These are phyloP conservation scores for Guyanaporus albipodus DNA, from an alignment of 768 basidiomycete genomes.

Conservation along the genomic window DNA sequence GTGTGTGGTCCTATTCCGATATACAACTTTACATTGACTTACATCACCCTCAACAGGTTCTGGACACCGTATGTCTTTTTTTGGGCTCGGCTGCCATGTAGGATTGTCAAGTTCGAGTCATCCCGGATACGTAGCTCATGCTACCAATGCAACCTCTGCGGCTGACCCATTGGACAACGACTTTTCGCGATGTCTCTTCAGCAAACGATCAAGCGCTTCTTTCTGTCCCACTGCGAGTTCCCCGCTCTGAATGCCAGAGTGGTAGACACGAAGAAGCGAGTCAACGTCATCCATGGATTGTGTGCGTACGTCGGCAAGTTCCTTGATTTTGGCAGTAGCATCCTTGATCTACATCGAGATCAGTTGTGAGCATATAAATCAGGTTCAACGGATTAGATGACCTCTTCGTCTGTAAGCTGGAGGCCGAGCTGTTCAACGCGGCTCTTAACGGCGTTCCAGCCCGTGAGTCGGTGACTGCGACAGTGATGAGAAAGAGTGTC, in stretches of 20 bases:
- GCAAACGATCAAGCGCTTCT: slow-evolving; percentile 81
- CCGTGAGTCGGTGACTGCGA: slow-evolving; percentile 83
- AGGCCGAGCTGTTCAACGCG: slow-evolving; percentile 97
- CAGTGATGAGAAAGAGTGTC: slow-evolving; percentile 3
- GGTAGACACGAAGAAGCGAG: slow-evolving; percentile 91
- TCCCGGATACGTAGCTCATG: slow-evolving; percentile 3
- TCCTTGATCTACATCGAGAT: slow-evolving; percentile 74
- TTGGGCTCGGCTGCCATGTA: slow-evolving; percentile 1
- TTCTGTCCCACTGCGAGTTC: slow-evolving; percentile 93
- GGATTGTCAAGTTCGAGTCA: neutral
- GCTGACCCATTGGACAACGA: slow-evolving; percentile 7
- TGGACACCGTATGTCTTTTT: slow-evolving; percentile 21
- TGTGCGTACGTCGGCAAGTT: slow-evolving; percentile 95
- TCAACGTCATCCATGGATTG: slow-evolving; percentile 99
- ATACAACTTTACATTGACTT: neutral
- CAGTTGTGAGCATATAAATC: slow-evolving; percentile 1
- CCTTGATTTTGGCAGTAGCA: slow-evolving; percentile 98
- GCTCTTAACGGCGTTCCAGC: slow-evolving; percentile 99
- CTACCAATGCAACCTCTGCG: slow-evolving; percentile 3
- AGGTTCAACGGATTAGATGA: slow-evolving; percentile 18
- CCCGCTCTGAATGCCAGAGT: slow-evolving; percentile 89
- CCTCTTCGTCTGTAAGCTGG: slow-evolving; percentile 85
- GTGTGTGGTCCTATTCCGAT: neutral
- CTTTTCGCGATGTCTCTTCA: slow-evolving; percentile 67
- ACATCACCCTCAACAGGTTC: too few relatives aligned